A percentile compares a stretch with the other conserved stretches of the same genome.
Evolutionary conservation across 1,284 basidiomycete species (phyloP).

Genomic region (Fomes fomentarius): DNA sequence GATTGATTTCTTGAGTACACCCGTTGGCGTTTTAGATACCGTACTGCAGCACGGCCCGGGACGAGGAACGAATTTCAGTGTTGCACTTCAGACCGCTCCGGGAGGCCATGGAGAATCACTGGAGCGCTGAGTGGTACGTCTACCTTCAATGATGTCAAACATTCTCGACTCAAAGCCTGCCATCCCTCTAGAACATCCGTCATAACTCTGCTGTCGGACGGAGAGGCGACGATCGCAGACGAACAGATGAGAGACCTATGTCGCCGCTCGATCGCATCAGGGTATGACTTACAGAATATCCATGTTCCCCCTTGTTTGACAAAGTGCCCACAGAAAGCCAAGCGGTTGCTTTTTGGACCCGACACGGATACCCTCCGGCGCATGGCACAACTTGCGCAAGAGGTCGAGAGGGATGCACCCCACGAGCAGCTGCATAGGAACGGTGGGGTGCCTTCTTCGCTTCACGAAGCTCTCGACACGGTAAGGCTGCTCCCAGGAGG

Average conservation of each 20-base stretch:
- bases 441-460: conserved; percentile 48
- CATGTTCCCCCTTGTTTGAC: no score
- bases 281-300: no score
- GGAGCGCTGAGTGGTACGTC: conserved; percentile 61
- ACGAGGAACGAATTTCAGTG: conserved; percentile 53
- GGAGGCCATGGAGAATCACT: conserved; percentile 47
- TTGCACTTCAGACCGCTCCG: conserved; percentile 45
- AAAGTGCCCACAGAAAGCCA: no score
- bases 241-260: conserved; percentile 48
- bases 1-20: conserved; percentile 54
- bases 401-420: conserved; percentile 51
- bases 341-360: conserved; percentile 59
- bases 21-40: conserved; percentile 46
- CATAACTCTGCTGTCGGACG: conserved; percentile 69
- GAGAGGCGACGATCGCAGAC: conserved; percentile 49
- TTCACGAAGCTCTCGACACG: conserved; percentile 55
- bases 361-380: conserved; percentile 42
- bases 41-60: conserved; percentile 38
- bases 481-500: conserved; percentile 32
- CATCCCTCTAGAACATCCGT: conserved; percentile 49
- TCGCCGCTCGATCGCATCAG: conserved; percentile 47
- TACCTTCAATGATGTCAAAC: not conserved
- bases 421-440: conserved; percentile 44
- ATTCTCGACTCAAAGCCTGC: not conserved
- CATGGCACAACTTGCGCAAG: conserved; percentile 56